A percentile compares a stretch with the other conserved stretches of the same genome.
Evolutionary conservation across 139 green algal species (phyloP).

Genomic region (Nannochloris sp.): DNA sequence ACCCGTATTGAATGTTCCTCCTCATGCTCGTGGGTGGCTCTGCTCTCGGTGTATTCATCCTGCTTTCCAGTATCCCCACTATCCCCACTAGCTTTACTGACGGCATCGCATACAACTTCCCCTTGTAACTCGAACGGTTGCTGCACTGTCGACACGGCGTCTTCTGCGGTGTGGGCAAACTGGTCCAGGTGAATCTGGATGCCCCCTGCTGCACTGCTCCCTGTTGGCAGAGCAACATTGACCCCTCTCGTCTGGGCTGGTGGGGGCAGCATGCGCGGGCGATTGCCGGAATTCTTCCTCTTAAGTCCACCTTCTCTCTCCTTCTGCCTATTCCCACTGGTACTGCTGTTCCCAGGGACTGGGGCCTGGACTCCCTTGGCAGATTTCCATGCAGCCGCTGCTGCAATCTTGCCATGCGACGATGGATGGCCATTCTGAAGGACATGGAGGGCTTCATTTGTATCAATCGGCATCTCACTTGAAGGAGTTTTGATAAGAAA

Average conservation of each 20-base stretch:
- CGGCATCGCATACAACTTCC: constrained; percentile 11
- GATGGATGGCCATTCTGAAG: not conserved
- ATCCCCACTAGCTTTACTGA: constrained; percentile 9
- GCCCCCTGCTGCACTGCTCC: not conserved
- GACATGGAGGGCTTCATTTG: not conserved
- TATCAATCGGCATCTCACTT: constrained; percentile 2
- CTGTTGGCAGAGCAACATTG: not conserved
- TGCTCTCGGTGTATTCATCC: not conserved
- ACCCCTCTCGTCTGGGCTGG: not conserved
- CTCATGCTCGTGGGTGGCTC: not conserved
- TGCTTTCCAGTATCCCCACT: not conserved
- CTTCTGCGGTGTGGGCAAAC: constrained; percentile 5
- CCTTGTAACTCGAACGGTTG: not conserved
- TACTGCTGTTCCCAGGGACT: constrained; percentile 7
- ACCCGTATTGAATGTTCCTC: constrained; percentile 3
- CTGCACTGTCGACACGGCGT: constrained; percentile 5
- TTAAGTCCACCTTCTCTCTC: not conserved
- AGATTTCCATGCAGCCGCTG: not conserved
- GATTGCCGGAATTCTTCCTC: not conserved
- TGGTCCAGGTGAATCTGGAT: not conserved
- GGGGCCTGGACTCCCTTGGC: not conserved
- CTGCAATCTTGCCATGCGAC: not conserved
- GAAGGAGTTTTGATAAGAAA: not conserved
- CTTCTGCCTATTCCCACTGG: not conserved
- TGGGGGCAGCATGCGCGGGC: not conserved